Conservation (phyloP, 768 basidiomycete species). For the Porphyrellus cyaneotinctus region DNA sequence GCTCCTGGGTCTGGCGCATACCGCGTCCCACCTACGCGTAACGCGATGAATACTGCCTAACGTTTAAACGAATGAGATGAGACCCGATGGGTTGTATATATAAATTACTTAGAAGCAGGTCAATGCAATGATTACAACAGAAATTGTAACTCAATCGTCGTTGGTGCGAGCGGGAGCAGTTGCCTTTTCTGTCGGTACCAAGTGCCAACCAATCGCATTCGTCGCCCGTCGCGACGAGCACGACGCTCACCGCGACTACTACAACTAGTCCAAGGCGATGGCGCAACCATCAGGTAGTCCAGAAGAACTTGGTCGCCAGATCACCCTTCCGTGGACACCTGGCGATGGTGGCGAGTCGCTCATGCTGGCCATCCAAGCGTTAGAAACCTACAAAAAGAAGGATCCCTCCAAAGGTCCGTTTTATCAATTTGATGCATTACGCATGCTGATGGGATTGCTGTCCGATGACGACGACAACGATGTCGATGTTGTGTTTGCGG, state of each 20-base stretch:
- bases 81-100: background rate
- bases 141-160: background rate
- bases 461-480: background rate
- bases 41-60: background rate
- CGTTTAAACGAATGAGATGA: background rate
- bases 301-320: constrained; percentile 32
- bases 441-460: background rate
- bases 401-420: constrained; percentile 69
- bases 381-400: constrained; percentile 86
- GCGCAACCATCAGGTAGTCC: constrained; percentile 31
- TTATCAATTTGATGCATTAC: background rate
- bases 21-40: constrained; percentile 11
- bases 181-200: constrained; percentile 11
- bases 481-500: too few relatives aligned
- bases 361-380: constrained; percentile 58
- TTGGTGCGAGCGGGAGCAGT: background rate
- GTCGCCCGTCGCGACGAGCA: background rate
- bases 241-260: constrained; percentile 2
- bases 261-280: constrained; percentile 17
- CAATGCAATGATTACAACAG: background rate
- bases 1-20: constrained; percentile 40
- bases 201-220: background rate
- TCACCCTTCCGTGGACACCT: constrained; percentile 31
- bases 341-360: constrained; percentile 31
- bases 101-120: background rate